Percentiles rank a stretch among this genome's conserved stretches.
These are phyloP conservation scores for Didymella segeticola DNA, from an alignment of 2,329 filamentous ascomycete species.

Conservation along the genomic window DNA sequence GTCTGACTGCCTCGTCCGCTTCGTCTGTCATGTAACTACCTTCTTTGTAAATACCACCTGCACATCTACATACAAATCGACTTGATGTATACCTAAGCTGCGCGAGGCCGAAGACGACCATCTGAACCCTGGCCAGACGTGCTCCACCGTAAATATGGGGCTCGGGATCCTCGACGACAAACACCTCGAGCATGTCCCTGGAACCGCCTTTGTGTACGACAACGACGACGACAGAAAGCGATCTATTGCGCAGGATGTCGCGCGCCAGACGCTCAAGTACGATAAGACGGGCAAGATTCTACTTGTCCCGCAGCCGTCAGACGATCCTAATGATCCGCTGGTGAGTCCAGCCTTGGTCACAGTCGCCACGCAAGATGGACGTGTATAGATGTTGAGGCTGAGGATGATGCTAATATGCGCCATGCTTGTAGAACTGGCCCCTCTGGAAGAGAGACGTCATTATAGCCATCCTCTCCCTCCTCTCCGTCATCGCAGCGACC, in stretches of 20 bases:
- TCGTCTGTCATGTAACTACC: slow-evolving; percentile 2
- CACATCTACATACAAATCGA: not conserved
- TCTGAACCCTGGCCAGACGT: not conserved
- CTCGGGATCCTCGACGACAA: slow-evolving; percentile 76
- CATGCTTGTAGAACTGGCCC: slow-evolving; percentile 80
- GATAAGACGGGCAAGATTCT: slow-evolving; percentile 76
- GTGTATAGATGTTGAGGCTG: not conserved
- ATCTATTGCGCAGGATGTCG: slow-evolving; percentile 36
- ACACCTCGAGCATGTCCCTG: slow-evolving; percentile 72
- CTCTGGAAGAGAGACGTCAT: slow-evolving; percentile 85
- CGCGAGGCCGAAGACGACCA: not conserved
- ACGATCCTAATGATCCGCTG: slow-evolving; percentile 89
- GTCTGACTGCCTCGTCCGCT: not conserved
- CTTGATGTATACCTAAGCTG: slow-evolving; percentile 6
- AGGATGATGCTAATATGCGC: too few species aligned
- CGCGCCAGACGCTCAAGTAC: slow-evolving; percentile 67
- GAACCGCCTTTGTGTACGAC: slow-evolving; percentile 52
- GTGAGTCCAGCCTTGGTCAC: slow-evolving; percentile 50
- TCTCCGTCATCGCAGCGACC: slow-evolving; percentile 82
- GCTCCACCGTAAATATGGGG: slow-evolving; percentile 59
- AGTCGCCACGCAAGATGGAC: not conserved
- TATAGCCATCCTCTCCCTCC: slow-evolving; percentile 77
- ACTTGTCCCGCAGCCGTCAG: slow-evolving; percentile 86
- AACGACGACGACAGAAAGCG: slow-evolving; percentile 34
- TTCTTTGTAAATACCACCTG: not conserved